Evolutionary conservation across 306 rosid species (phyloP), one percentile per base, ranked within the genome.

Genomic region (Acacia crassicarpa): DNA sequence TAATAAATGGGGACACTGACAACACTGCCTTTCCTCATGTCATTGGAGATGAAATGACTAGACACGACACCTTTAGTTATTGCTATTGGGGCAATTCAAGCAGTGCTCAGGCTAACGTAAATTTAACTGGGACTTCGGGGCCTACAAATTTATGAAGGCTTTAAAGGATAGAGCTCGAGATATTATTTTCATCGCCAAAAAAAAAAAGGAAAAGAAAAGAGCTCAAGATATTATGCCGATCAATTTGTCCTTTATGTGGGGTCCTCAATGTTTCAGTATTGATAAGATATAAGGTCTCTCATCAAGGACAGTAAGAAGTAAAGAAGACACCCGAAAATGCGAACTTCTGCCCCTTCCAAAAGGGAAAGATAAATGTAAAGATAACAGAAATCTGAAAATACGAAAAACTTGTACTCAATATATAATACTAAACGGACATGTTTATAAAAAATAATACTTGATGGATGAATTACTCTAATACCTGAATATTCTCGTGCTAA

Each of bases 1-100:
- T 83, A 84, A 78, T 90, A 70, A 91, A 86, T 77, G 87, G 73
- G 83, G 85, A 88, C 69, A 87, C 81, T 83, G 91, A 91, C 94
- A 86, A 83, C 85, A 88, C 92, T 78, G 76, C 82, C 80, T 74
- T 79, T 68, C 79, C 83, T 79, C 83, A 48, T 86, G 84, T 86
- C 85, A 84, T 78, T 80, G 67, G 90, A 79, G 66, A 84, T 80
- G 87, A 91, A 66, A 81, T 84, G 95, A 89, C 93, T 81, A 84
- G 84, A 85, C 92, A 80, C 78, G 84, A 85, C 92, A 80, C 78
- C 83, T 70, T 76, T 81, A 85, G 78, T 78, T 76, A 83, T 80
- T 84, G 87, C 76, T 82, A 80, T 25, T 45, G 76, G 77, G 89
- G 87, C 83, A 89, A 80, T 79, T 76, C 74, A 75, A 81, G 51